phyloP scores from a whole-genome alignment of 768 basidiomycete species.

The Brasilioporus rufonigricans region DNA sequence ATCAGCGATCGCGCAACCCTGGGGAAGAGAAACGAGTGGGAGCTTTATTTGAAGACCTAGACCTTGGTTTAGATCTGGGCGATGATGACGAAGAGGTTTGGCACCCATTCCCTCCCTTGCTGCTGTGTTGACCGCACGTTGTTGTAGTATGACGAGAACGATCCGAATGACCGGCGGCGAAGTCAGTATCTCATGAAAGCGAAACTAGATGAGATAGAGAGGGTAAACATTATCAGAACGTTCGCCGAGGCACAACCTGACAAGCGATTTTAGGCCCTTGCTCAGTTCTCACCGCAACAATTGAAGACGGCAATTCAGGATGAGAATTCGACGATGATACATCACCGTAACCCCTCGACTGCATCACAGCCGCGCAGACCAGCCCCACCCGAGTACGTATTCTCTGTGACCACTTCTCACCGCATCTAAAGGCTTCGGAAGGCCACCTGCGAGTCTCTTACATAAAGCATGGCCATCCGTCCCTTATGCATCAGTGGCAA shows the following conservation, averaged over 20 bases:
- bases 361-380: constrained; percentile 12
- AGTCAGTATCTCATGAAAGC: constrained; percentile 76
- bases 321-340: constrained; percentile 20
- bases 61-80: constrained; percentile 41
- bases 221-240: constrained; percentile 38
- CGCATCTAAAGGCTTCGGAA: constrained; percentile 11
- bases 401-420: constrained; percentile 4
- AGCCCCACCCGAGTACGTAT: constrained; percentile 21
- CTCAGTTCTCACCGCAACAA: constrained; percentile 60
- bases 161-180: constrained; percentile 69
- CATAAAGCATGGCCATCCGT: constrained; percentile 43
- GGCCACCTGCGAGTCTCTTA: constrained; percentile 8
- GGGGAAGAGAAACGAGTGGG: constrained; percentile 46
- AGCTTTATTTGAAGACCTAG: constrained; percentile 44
- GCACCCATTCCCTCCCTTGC: constrained; percentile 11
- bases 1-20: constrained; percentile 30
- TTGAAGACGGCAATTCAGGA: constrained; percentile 23
- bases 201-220: constrained; percentile 78
- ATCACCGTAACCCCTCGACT: constrained; percentile 17
- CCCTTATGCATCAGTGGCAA: constrained; percentile 38
- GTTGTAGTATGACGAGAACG: constrained; percentile 61
- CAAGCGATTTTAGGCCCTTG: constrained; percentile 47
- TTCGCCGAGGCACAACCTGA: constrained; percentile 6
- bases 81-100: constrained; percentile 44
- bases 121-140: constrained; percentile 15